Evolutionary conservation across 352 stramenopile species (phyloP), one percentile per base, ranked within the genome.

Genomic region (Chrysophaeum taylorii): DNA sequence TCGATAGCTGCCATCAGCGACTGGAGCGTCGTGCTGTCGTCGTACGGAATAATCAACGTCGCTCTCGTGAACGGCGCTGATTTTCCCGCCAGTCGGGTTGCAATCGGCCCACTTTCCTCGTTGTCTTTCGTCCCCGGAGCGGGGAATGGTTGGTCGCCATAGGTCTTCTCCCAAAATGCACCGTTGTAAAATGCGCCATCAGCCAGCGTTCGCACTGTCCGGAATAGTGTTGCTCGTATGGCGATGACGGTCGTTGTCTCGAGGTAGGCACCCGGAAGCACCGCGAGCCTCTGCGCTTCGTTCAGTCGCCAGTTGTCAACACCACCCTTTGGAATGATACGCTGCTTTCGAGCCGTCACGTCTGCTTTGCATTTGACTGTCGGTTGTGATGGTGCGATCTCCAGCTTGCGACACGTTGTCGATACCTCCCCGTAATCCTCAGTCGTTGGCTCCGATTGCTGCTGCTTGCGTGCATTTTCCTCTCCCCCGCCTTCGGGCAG

Each of bases 1-100:
- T 85, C 79, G 39, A 94, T 81, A 23, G 81, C 84, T 16, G 75
- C 73, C 35, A 78, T 75, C 1, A 94, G 54, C 48, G 83, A 70
- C 25, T 73, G 57, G 12, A 94, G 76, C 18, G 78, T 80, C 16
- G 37, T 42, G 0, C 74, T 76, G 71, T 92, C 84, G 57, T 81
- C 80, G 79, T 93, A 95, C 0, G 86, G 84, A 37, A 93, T 85
- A 9, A 94, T 81, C 62, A 94, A 63, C 7, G 93, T 84, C 41
- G 91, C 82, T 18, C 87, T 76, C 35, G 82, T 81, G 62, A 93
- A 94, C 1, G 75, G 67, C 1, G 72, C 64, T 18, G 23, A 35
- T 27, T 33, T 21, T 16, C 39, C 36, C 31, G 61, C 68, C 0
- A 57, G 33, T n/a, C n/a, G n/a, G n/a, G n/a, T n/a, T n/a, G n/a